Conservation (phyloP, 2,329 filamentous ascomycete genomes). For the Fusarium austroafricanum region DNA sequence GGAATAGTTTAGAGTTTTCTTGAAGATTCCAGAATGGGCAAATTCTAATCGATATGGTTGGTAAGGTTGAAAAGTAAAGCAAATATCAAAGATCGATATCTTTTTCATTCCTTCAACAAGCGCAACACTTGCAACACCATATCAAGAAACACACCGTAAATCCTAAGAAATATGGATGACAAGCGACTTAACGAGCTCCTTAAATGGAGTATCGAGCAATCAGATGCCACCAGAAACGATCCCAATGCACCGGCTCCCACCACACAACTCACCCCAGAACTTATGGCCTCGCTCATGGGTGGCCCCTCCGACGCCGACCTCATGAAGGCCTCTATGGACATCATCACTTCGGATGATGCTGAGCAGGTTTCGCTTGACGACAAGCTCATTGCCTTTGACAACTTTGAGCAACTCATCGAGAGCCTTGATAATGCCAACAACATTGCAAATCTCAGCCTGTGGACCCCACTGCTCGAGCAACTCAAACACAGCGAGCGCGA, state of each 20-base stretch:
- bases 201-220: constrained; percentile 76
- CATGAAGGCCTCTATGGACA: constrained; percentile 86
- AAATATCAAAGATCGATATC: constrained; percentile 20
- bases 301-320: constrained; percentile 90
- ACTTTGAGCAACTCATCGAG: constrained; percentile 93
- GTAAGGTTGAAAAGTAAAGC: constrained; percentile 32
- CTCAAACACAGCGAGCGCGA: constrained; percentile 76
- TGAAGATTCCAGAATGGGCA: constrained; percentile 58
- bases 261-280: constrained; percentile 71
- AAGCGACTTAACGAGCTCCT: constrained; percentile 78
- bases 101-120: constrained; percentile 6
- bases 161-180: constrained; percentile 58
- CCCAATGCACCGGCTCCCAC: constrained; percentile 49
- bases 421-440: constrained; percentile 98
- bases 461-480: constrained; percentile 80
- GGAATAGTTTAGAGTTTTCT: constrained; percentile 46
- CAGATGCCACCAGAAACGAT: constrained; percentile 49
- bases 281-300: constrained; percentile 81
- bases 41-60: constrained; percentile 40
- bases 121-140: background rate
- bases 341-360: constrained; percentile 72
- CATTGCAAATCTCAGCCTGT: constrained; percentile 80
- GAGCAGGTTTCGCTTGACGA: constrained; percentile 74
- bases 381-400: constrained; percentile 89
- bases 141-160: background rate